phyloP scores from a whole-genome alignment of 805 yeast species.

The Candida boleticola region DNA sequence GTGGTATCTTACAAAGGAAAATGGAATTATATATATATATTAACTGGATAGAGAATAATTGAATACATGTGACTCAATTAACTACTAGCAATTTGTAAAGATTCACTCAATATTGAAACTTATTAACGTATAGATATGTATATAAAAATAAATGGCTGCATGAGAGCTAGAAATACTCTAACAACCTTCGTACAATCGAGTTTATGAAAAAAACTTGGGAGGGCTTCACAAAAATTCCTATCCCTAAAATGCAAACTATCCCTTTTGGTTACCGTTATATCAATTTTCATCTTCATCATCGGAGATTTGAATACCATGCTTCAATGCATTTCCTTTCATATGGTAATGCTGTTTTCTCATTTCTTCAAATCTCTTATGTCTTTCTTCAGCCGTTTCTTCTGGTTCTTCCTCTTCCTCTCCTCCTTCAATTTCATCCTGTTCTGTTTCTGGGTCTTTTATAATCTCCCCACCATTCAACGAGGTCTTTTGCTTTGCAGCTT shows the following conservation, averaged over 20 bases:
- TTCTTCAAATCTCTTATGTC: slow-evolving; percentile 69
- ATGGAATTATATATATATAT: background rate
- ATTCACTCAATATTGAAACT: too few species aligned
- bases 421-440: slow-evolving; percentile 30
- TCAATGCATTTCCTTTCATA: slow-evolving; percentile 48
- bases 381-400: slow-evolving; percentile 52
- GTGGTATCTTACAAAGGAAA: too few species aligned
- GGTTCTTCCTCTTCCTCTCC: slow-evolving; percentile 37
- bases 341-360: slow-evolving; percentile 80
- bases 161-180: background rate
- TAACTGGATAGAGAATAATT: background rate
- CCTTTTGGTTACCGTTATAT: too few species aligned
- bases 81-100: too few species aligned
- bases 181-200: too few species aligned
- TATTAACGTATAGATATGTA: too few species aligned
- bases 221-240: too few species aligned
- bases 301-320: slow-evolving; percentile 23
- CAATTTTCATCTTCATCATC: slow-evolving; percentile 30
- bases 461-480: slow-evolving; percentile 42
- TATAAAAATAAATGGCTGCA: background rate
- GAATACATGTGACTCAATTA: too few species aligned
- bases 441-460: slow-evolving; percentile 21
- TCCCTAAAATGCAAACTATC: too few species aligned
- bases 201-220: too few species aligned
- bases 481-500: slow-evolving; percentile 12